phyloP scores from a whole-genome alignment of 176 grass and related monocot species.

The Avena eriantha region DNA sequence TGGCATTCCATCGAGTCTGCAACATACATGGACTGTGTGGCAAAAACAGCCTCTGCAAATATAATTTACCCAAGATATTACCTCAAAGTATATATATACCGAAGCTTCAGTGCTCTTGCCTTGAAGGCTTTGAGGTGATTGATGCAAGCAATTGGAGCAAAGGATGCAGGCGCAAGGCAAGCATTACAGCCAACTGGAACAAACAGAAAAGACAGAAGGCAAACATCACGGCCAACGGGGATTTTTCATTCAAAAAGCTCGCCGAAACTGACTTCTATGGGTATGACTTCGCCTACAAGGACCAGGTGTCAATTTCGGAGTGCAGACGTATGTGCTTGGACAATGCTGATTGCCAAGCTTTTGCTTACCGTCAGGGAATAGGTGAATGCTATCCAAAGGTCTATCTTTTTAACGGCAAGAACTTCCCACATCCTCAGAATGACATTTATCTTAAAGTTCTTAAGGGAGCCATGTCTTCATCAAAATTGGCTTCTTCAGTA shows the following conservation, averaged over 20 bases:
- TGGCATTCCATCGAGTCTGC: constrained; percentile 41
- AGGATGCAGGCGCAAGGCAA: constrained; percentile 52
- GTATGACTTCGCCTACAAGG: constrained; percentile 4
- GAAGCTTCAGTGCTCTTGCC: constrained; percentile 39
- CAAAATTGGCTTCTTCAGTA: neutral
- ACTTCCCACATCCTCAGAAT: constrained; percentile 1
- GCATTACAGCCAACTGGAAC: neutral
- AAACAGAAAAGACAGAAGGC: neutral
- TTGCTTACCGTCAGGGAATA: constrained; percentile 41
- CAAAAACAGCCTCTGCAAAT: constrained; percentile 54
- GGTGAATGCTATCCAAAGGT: constrained; percentile 49
- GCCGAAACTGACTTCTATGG: constrained; percentile 53
- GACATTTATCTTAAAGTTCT: constrained; percentile 59
- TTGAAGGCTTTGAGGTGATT: constrained; percentile 54
- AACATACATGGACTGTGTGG: constrained; percentile 64
- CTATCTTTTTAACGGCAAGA: constrained; percentile 57
- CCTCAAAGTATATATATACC: neutral
- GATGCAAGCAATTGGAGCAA: constrained; percentile 59
- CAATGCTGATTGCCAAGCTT: constrained; percentile 46
- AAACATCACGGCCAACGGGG: neutral
- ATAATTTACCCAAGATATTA: neutral
- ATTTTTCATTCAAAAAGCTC: constrained; percentile 19
- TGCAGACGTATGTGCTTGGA: constrained; percentile 49
- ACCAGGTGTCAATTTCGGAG: accelerated
- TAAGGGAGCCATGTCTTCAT: neutral